A percentile compares a stretch with the other conserved stretches of the same genome.
Evolutionary conservation across 441 rosid genomes (phyloP).

Genomic region (Gossypium trilobum): DNA sequence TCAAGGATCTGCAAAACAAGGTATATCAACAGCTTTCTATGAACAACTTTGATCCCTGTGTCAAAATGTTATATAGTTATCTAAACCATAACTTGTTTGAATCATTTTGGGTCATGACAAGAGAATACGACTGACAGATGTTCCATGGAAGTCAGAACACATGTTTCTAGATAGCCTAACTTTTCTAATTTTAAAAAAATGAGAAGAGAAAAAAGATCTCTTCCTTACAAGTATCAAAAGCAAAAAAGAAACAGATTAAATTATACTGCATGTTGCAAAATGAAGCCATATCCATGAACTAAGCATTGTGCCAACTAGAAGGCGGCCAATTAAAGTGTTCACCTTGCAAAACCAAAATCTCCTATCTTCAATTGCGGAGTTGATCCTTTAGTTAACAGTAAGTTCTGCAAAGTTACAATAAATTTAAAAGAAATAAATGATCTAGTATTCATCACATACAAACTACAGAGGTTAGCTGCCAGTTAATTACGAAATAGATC

Average conservation of each 20-base stretch:
- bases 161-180: neutral
- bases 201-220: neutral
- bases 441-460: slow-evolving; percentile 9
- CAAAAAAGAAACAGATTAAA: neutral
- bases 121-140: neutral
- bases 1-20: slow-evolving; percentile 44
- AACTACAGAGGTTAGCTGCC: slow-evolving; percentile 1
- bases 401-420: slow-evolving; percentile 45
- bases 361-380: slow-evolving; percentile 65
- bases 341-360: slow-evolving; percentile 94
- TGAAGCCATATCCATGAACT: neutral
- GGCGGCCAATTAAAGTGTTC: slow-evolving; percentile 2
- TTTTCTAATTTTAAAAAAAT: slow-evolving; percentile 11
- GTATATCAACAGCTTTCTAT: neutral
- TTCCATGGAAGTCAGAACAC: neutral
- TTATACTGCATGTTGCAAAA: neutral
- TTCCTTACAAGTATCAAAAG: slow-evolving; percentile 5
- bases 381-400: slow-evolving; percentile 46
- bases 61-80: neutral
- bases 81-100: neutral
- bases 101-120: neutral
- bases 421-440: neutral
- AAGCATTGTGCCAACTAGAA: neutral
- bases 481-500: slow-evolving; percentile 5
- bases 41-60: neutral